These are phyloP conservation scores for Lachancea dasiensis DNA, from an alignment of 805 yeast species.

Conservation along the genomic window DNA sequence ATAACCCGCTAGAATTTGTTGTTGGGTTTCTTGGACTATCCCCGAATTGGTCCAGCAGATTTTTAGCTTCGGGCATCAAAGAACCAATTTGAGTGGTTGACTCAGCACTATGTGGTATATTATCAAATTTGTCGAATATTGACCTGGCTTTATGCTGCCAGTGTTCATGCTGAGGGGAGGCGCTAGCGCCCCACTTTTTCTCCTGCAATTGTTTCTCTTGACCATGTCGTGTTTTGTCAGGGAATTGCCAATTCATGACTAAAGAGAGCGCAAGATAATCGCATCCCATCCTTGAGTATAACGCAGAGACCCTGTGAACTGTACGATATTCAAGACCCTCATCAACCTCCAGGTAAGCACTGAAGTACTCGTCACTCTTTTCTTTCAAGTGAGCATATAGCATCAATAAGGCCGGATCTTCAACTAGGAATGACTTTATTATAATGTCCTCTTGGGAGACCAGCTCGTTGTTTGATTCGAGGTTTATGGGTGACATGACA, in stretches of 20 bases:
- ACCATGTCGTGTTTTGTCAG: slow-evolving; percentile 11
- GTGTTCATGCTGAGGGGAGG: neutral
- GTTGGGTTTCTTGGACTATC: too few relatives aligned
- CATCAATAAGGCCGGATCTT: slow-evolving; percentile 76
- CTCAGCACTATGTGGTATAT: slow-evolving; percentile 1
- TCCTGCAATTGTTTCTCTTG: neutral
- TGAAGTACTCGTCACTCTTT: slow-evolving; percentile 42
- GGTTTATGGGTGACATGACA: slow-evolving; percentile 46
- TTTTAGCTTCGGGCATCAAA: neutral
- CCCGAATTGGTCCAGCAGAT: neutral
- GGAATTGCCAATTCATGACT: slow-evolving; percentile 63
- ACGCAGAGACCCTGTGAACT: slow-evolving; percentile 54
- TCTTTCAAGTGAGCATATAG: slow-evolving; percentile 58
- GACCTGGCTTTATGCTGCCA: slow-evolving; percentile 10
- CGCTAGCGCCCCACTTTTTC: neutral
- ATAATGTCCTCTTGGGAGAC: slow-evolving; percentile 31
- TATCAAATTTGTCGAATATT: slow-evolving; percentile 27
- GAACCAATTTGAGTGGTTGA: too few relatives aligned
- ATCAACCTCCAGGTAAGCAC: slow-evolving; percentile 41
- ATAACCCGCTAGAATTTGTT: too few relatives aligned
- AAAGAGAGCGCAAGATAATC: slow-evolving; percentile 65
- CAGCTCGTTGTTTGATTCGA: slow-evolving; percentile 27
- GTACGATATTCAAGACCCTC: slow-evolving; percentile 52
- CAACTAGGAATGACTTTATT: slow-evolving; percentile 46
- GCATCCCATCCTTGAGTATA: slow-evolving; percentile 87